These are phyloP conservation scores for Scleroderma bovista DNA, from an alignment of 768 basidiomycete genomes.

Conservation along the genomic window DNA sequence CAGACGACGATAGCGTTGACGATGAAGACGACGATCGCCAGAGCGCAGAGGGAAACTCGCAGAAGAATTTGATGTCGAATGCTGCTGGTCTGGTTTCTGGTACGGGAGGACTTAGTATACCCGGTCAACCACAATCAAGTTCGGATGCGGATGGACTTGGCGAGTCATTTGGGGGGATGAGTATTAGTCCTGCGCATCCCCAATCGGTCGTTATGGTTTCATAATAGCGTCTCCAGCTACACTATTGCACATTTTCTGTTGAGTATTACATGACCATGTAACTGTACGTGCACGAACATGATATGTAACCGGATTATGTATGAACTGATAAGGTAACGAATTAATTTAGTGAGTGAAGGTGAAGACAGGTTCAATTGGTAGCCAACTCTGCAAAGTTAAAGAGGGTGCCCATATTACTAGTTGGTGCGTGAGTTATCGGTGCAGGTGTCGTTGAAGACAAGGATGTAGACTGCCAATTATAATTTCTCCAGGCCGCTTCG, in stretches of 20 bases:
- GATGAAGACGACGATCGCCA: conserved; percentile 5
- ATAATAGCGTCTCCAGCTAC: conserved; percentile 1
- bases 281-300: background rate
- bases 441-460: background rate
- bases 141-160: conserved; percentile 51
- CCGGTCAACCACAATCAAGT: conserved; percentile 13
- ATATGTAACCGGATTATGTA: background rate
- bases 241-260: background rate
- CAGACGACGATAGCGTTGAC: conserved; percentile 34
- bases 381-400: conserved; percentile 17
- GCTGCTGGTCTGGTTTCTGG: background rate
- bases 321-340: background rate
- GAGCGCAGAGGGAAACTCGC: background rate
- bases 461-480: conserved; percentile 18
- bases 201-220: conserved; percentile 11
- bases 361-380: background rate
- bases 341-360: background rate
- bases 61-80: background rate
- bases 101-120: conserved; percentile 17
- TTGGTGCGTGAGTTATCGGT: background rate
- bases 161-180: conserved; percentile 73
- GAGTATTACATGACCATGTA: background rate
- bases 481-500: conserved; percentile 15
- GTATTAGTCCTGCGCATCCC: conserved; percentile 64
- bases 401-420: background rate